Conservation (phyloP, 176 grass and related monocot species). For the Musa troglodytarum region DNA sequence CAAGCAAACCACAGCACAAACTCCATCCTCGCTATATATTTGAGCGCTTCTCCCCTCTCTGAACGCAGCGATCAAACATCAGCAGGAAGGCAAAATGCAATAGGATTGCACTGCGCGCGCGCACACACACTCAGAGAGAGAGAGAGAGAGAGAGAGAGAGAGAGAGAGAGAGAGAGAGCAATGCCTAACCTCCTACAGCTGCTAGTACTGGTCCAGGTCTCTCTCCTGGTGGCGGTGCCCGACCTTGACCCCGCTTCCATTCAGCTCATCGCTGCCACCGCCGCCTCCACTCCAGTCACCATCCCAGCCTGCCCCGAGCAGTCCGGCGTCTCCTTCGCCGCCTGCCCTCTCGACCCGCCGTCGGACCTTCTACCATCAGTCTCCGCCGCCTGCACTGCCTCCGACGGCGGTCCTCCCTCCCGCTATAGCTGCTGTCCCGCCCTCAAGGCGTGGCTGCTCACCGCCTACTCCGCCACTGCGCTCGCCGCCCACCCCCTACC, state of each 20-base stretch:
- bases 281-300: neutral
- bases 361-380: slow-evolving; percentile 9
- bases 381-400: slow-evolving; percentile 1
- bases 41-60: too few relatives aligned
- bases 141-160: neutral
- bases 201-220: neutral
- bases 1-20: too few relatives aligned
- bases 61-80: too few relatives aligned
- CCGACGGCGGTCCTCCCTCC: neutral
- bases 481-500: slow-evolving; percentile 6
- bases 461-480: slow-evolving; percentile 7
- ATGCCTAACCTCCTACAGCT: neutral
- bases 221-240: neutral
- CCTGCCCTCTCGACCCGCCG: slow-evolving; percentile 4
- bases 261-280: neutral
- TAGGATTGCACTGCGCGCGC: too few relatives aligned
- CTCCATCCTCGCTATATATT: too few relatives aligned
- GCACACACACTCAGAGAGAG: too few relatives aligned
- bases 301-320: slow-evolving; percentile 11
- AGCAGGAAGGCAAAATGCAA: neutral
- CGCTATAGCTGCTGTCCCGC: slow-evolving; percentile 14
- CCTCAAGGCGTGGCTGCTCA: slow-evolving; percentile 13
- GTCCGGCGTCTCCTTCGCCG: neutral
- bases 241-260: slow-evolving; percentile 1
- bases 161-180: too few relatives aligned